phyloP scores from a whole-genome alignment of 2,329 filamentous ascomycete genomes.

The Pezicula neosporulosa region DNA sequence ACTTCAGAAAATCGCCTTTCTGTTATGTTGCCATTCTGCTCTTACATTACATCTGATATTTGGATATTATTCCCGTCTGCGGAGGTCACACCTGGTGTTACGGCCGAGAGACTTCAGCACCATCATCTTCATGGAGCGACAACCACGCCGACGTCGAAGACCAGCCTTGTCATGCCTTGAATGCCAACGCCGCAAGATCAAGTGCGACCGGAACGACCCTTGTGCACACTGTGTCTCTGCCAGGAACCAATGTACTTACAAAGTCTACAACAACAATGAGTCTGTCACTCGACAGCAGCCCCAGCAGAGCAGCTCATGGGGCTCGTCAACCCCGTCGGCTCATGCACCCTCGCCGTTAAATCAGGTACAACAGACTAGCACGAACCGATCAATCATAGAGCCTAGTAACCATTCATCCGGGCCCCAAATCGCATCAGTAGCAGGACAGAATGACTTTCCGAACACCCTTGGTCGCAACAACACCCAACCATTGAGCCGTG shows the following conservation, averaged over 20 bases:
- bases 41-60: no score
- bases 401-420: not conserved
- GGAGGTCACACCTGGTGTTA: not conserved
- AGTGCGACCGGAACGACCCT: conserved; percentile 35
- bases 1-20: no score
- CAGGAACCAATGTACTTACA: conserved; percentile 27
- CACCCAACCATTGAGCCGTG: not conserved
- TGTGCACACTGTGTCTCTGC: conserved; percentile 31
- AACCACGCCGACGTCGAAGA: conserved; percentile 6
- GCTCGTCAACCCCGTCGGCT: not conserved
- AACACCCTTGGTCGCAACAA: not conserved
- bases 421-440: not conserved
- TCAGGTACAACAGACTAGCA: not conserved
- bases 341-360: not conserved
- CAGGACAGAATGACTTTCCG: not conserved
- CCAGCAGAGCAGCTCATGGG: not conserved
- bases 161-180: conserved; percentile 33
- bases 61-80: no score
- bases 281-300: not conserved
- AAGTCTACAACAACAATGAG: conserved; percentile 8
- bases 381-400: not conserved
- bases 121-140: conserved; percentile 6
- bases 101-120: not conserved
- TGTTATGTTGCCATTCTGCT: no score
- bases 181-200: conserved; percentile 39